Percentiles rank a stretch among this genome's conserved stretches.
Evolutionary conservation across 495 filamentous ascomycete genomes (phyloP).

Genomic region (Monascus purpureus): DNA sequence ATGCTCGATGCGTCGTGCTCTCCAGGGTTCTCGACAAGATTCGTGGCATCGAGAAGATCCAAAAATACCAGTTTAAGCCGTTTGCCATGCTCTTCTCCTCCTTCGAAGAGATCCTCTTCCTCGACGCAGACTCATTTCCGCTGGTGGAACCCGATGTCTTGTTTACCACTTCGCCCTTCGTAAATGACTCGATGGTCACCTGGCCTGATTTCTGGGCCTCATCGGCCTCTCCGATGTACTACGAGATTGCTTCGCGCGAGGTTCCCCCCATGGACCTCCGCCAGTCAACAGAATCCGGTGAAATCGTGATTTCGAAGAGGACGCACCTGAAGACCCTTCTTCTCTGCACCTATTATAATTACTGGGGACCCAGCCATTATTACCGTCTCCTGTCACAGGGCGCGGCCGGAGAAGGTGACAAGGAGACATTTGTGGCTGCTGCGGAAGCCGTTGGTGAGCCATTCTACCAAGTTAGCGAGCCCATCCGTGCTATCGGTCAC

Average conservation of each 20-base stretch:
- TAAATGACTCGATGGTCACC: constrained; percentile 30
- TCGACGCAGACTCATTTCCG: constrained; percentile 36
- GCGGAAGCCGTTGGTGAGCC: constrained; percentile 27
- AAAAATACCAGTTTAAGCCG: constrained; percentile 34
- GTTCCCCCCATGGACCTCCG: constrained; percentile 12
- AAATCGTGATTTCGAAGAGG: constrained; percentile 36
- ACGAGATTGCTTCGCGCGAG: constrained; percentile 29
- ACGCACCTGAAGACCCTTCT: constrained; percentile 33
- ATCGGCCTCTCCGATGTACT: constrained; percentile 31
- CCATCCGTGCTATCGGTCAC: constrained; percentile 69
- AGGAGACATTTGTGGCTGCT: constrained; percentile 41
- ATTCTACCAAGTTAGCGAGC: constrained; percentile 52
- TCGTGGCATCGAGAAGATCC: constrained; percentile 6
- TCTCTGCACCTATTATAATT: constrained; percentile 45
- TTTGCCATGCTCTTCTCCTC: constrained; percentile 36
- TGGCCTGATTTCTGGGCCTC: constrained; percentile 45
- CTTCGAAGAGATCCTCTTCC: constrained; percentile 37
- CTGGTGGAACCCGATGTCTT: constrained; percentile 23
- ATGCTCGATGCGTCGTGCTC: constrained; percentile 30
- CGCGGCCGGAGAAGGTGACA: constrained; percentile 41
- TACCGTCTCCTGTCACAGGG: constrained; percentile 39
- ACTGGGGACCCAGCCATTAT: constrained; percentile 38
- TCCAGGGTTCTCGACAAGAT: constrained; percentile 13
- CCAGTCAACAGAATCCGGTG: constrained; percentile 37
- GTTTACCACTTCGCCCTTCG: constrained; percentile 27